Evolutionary conservation across 768 basidiomycete species (phyloP), one percentile per base, ranked within the genome.

Genomic region (Postia placenta): DNA sequence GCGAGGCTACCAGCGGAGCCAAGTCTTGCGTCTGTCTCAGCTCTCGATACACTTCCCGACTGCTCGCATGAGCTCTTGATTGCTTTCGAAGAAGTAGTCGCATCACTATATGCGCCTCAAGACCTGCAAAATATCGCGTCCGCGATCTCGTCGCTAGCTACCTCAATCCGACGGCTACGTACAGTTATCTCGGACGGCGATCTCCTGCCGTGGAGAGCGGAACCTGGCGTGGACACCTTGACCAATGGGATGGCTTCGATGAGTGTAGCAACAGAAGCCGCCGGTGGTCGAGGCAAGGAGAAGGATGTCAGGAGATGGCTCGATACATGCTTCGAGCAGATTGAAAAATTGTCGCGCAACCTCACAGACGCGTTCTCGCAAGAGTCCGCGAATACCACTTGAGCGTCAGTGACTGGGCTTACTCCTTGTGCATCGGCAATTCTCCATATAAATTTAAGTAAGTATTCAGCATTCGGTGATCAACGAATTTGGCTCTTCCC

Each of bases 61-160:
- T 67, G 67, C 7, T 88, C 85, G 2, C 68, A 74, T 25, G 58
- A 64, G 5, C 69, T 87, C 19, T 69, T 83, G 15, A 61, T 72
- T 42, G 71, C 75, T 2, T 72, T 77, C 3, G 87, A 90, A 60
- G 83, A 90, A 35, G 67, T 88, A 46, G 74, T 83, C 19, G 73
- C 83, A n/a, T 67, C 80, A 2, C 66, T 86, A 35, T 85, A 89
- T 60, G 53, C 76, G 0, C 83, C 85, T 4, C 86, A 89, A 57
- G 72, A 81, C 49, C 59, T 62, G 0, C 56, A 58, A 1, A 63
- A 70, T 27, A 64, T 87, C 44, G 54, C 56, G 9, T 55, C 62
- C 11, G 72, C 77, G 46, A 53, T 80, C 24, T 51, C 58, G 4
- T 52, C 68, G 0, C 70, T 80, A 39, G 58, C 66, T 37, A 57